Conservation (phyloP, 495 filamentous ascomycete species). For the Tuber microsphaerosporum region DNA sequence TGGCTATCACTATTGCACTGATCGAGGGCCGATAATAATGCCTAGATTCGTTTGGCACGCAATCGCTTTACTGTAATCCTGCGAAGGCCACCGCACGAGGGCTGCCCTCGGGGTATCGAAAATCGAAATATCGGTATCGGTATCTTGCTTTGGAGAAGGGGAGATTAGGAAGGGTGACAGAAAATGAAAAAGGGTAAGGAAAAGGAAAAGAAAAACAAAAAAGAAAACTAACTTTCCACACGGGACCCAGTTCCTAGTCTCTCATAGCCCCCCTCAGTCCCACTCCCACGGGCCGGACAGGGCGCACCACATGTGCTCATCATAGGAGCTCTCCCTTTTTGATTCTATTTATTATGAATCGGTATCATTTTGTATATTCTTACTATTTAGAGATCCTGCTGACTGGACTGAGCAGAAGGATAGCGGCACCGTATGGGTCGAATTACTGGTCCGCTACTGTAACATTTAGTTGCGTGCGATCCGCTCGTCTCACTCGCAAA, state of each 20-base stretch:
- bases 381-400: neutral
- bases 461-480: neutral
- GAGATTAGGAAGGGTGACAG: constrained; percentile 2
- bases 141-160: neutral
- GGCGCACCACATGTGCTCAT: neutral
- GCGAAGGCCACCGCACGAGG: neutral
- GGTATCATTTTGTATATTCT: neutral
- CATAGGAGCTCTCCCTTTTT: neutral
- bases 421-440: neutral
- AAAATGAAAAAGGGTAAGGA: neutral
- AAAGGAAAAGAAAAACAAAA: neutral
- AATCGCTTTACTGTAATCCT: constrained; percentile 3
- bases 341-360: neutral
- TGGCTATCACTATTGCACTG: neutral
- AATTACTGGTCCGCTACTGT: neutral
- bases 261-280: neutral
- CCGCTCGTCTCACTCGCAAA: neutral
- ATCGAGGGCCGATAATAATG: neutral
- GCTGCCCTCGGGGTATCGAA: neutral
- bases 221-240: neutral
- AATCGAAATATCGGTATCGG: neutral
- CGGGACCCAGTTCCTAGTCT: neutral
- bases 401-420: neutral
- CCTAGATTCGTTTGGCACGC: neutral
- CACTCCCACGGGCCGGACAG: constrained; percentile 3